Conservation (phyloP, 1,284 basidiomycete genomes). For the Earliella scabrosa region DNA sequence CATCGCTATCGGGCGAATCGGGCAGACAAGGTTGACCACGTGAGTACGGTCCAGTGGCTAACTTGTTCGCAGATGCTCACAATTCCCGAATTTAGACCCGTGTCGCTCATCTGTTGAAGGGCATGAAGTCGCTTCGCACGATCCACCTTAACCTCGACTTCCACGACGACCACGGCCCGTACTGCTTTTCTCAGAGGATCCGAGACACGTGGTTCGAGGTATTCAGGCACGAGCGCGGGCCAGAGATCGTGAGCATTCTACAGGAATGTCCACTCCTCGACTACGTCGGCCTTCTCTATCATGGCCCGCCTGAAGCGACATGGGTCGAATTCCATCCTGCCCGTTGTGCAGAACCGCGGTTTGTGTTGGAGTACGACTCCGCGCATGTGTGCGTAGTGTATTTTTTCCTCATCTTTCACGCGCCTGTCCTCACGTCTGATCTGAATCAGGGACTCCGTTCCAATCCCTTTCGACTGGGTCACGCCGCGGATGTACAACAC, state of each 20-base stretch:
- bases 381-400: too few species aligned
- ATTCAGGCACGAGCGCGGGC: neutral
- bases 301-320: neutral
- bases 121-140: neutral
- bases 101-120: neutral
- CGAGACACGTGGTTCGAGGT: neutral
- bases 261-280: neutral
- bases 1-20: slow-evolving; percentile 1
- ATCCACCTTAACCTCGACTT: slow-evolving; percentile 6
- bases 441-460: too few species aligned
- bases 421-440: too few species aligned
- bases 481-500: too few species aligned
- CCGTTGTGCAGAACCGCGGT: too few species aligned
- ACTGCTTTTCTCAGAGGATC: too few species aligned
- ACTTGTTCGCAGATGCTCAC: neutral
- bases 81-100: neutral
- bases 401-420: too few species aligned
- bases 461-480: too few species aligned
- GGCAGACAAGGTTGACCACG: neutral
- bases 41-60: neutral
- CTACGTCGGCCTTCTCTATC: neutral
- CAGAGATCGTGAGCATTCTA: neutral
- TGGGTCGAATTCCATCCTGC: neutral
- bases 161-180: neutral
- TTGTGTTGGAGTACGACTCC: too few species aligned